Base-by-base conservation (phyloP, 176 grass and related monocot species). In the Musa schizocarpa region DNA sequence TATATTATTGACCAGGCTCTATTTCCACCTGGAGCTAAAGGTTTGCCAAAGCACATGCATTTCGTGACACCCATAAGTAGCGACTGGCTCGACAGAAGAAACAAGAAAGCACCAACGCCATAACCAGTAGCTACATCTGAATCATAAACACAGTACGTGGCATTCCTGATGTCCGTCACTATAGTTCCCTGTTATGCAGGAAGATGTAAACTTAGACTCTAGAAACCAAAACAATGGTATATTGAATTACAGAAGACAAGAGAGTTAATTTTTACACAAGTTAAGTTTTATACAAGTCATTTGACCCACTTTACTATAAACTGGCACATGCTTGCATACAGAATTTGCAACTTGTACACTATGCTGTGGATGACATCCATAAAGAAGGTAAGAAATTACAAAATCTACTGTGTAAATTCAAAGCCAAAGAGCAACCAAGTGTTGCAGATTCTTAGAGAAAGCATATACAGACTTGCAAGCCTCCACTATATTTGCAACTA, bases 1-100 rank as follows among this genome's bases (percentile, higher is more conserved):
- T 97, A 97, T 79, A 97, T 90, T 58, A 97, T 92, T 19, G 93
- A 97, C 87, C 90, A 97, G 34, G 87, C 93, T 79, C 93, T 87
- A 76, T 77, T 90, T 76, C 89, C 87, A 63, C 93, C 93, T 1
- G 93, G 93, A 11, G 87, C 87, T 79, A 97, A 85, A 26, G 93
- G 90, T 69, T 73, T 85, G 53, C 93, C 93, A 19, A 92, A 97
- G 81, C 93, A 93, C 87, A 97, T 90, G 75, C 93, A 90, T 74
- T 81, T 97, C 0, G 93, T 93, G 29, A 93, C 82, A 62, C 77
- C 82, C 90, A 97, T 90, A 34, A 97, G 85, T n/a, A 97, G 83
- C 74, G 90, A 88, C 52, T 97, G 93, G 13, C 85, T 80, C 8
- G 86, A 88, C 2, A 97, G 77, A 79, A 92, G 82, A 88, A 97